Evolutionary conservation across 352 stramenopile genomes (phyloP), one percentile per base, ranked within the genome.

Genomic region (Blastocystis sp.): DNA sequence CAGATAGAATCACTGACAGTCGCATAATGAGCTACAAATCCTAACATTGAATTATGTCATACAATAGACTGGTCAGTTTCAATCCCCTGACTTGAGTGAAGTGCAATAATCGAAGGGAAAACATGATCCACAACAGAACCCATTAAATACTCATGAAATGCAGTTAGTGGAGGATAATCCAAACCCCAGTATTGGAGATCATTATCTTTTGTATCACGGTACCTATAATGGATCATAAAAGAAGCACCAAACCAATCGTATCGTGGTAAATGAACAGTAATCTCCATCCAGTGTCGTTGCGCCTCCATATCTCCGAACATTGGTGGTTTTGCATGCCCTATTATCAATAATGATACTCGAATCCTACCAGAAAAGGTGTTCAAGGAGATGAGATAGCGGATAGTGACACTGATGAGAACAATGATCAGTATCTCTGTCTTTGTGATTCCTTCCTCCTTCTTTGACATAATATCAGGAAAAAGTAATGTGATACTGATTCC

Each of bases 271-370:
- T 96, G 92, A 58, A 93, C 93, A 37, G 97, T 98, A 64, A 99
- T 92, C 92, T 99, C 97, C 96, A 99, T 99, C 97, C 97, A 99
- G 92, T 99, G 97, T 48, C 97, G 94, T 91, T 99, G 96, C 1
- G 96, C 97, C 90, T 99, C 97, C 91, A 97, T 98, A 91, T 99
- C 97, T 51, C 97, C 97, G 90, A 95, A 97, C 92, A 96, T 94
- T 22, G 94, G 94, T 59, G 93, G 91, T 48, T 48, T 48, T 48
- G 40, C 40, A 48, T 48, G 40, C 9, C 40, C 40, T 48, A 48
- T 9, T 48, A 48, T 48, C 3, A 48, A 40, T 30, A 33, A 30
- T 19, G 13, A 27, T 62, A 2, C 22, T 13, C 48, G 24, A 37
- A 19, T 70, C n/a, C 91, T 92, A 19, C 94, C 94, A 7, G 93